Base-by-base conservation (phyloP, 2,329 filamentous ascomycete genomes). In the Sporothrix schenckii region DNA sequence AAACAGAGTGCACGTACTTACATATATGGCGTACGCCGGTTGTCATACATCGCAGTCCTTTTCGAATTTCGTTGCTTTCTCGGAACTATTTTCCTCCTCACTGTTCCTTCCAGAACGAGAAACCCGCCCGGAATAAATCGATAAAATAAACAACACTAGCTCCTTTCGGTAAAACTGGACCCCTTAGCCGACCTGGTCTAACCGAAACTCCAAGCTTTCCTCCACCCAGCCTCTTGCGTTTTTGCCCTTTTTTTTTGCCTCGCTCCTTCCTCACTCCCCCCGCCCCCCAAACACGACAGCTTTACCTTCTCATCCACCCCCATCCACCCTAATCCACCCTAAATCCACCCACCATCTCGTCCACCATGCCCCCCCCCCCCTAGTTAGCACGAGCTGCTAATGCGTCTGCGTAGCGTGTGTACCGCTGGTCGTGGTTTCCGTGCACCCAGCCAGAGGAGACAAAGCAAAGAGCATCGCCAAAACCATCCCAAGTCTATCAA, bases 221-320 rank as follows among this genome's bases (percentile, higher is more conserved):
- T 58, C 27, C 66, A 68, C 67, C 69, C 69, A 71, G 49, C 69
- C 71, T 66, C 69, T 72, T 68, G 52, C 63, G 58, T 68, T 67
- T 34, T 69, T 53, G 49, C 19, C 41, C 58, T n/a, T 65, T 63
- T 49, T 34, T 53, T 54, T 60, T 34, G 4, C 52, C 50, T 56
- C 47, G 56, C 69, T 41, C 41, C 47, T 50, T 21, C 19, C 50
- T 70, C 10, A 24, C 30, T 34, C 21, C 61, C 68, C 69, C 65
- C n/a, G n/a, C 47, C 68, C 53, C 68, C 68, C 70, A 69, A 71
- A 73, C 69, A 73, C 69, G 65, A 72, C 69, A 73, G 72, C 72
- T 71, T 52, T 56, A 44, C 52, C 68, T 49, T 56, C 50, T 30
- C 30, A 27, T 65, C 68, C 68, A 70, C 58, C 50, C 69, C 47